These are phyloP conservation scores for Physocladia obscura DNA, from an alignment of 192 early-diverging fungal species.

Conservation along the genomic window DNA sequence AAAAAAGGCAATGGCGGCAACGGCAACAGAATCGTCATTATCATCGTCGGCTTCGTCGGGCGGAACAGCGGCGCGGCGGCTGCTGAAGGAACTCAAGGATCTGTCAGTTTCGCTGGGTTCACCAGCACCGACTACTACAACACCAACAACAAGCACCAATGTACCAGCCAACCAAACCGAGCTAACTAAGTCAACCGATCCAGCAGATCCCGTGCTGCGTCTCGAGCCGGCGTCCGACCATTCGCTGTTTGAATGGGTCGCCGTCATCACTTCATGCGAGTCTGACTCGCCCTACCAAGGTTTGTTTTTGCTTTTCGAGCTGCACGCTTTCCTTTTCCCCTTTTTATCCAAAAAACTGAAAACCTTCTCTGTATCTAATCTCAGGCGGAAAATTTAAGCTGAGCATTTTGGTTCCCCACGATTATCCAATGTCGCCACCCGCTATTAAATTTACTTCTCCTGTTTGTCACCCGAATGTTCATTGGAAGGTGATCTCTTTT, in stretches of 20 bases:
- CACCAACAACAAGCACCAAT: too few species aligned
- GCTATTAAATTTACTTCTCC: constrained; percentile 69
- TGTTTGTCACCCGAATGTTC: constrained; percentile 91
- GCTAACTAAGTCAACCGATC: too few species aligned
- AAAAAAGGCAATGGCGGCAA: too few species aligned
- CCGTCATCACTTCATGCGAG: constrained; percentile 59
- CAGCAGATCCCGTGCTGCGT: constrained; percentile 60
- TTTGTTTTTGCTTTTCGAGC: constrained; percentile 4
- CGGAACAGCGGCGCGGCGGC: too few species aligned
- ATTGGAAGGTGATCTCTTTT: constrained; percentile 93
- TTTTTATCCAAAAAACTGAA: too few species aligned
- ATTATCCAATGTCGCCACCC: constrained; percentile 80
- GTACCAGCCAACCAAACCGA: too few species aligned
- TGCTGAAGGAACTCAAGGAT: too few species aligned
- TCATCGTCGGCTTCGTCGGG: too few species aligned
- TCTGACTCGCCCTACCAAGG: constrained; percentile 68
- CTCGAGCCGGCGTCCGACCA: constrained; percentile 67
- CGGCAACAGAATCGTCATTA: too few species aligned
- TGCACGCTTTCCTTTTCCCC: not conserved
- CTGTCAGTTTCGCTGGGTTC: too few species aligned
- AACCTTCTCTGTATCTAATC: not conserved
- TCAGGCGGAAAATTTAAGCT: constrained; percentile 70
- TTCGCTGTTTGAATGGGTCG: constrained; percentile 69
- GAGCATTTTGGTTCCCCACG: constrained; percentile 64
- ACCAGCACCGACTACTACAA: too few species aligned